Evolutionary conservation across 768 basidiomycete species (phyloP).

Genomic region (Leccinum incarnatum): DNA sequence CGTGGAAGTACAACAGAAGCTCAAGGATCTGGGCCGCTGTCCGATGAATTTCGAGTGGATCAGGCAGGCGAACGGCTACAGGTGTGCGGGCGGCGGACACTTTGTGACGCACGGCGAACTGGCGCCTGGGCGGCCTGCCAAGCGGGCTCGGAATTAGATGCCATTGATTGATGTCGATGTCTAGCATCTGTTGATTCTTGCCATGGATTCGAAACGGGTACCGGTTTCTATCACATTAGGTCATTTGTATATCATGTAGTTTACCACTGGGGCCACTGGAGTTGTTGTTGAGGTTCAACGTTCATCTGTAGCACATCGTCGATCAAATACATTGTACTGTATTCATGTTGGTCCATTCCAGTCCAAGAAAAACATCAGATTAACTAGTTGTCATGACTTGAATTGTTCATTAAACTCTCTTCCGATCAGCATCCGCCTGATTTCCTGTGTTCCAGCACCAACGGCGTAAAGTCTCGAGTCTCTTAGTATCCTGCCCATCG

Average conservation of each 20-base stretch:
- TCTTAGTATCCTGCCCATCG: slow-evolving; percentile 80
- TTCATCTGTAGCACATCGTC: not conserved
- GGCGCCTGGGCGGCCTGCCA: not conserved
- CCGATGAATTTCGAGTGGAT: not conserved
- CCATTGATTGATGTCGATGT: no score
- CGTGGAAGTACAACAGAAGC: not conserved
- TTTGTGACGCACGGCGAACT: not conserved
- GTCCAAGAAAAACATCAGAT: not conserved
- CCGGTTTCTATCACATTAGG: no score
- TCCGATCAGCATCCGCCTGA: slow-evolving; percentile 90
- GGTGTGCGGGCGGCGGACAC: not conserved
- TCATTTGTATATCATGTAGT: no score
- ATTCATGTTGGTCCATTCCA: not conserved
- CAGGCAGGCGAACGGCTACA: not conserved
- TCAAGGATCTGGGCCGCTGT: not conserved
- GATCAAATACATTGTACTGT: not conserved
- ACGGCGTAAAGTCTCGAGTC: slow-evolving; percentile 90
- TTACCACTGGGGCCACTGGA: no score
- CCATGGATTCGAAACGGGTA: no score
- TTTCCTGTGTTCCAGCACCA: slow-evolving; percentile 97
- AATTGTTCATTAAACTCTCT: slow-evolving; percentile 85
- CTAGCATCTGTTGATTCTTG: no score
- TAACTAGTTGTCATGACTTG: slow-evolving; percentile 19
- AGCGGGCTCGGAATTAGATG: not conserved
- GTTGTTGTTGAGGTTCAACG: no score